Base-by-base conservation (phyloP, 768 basidiomycete species). In the Boletus pseudo-olivaceus region DNA sequence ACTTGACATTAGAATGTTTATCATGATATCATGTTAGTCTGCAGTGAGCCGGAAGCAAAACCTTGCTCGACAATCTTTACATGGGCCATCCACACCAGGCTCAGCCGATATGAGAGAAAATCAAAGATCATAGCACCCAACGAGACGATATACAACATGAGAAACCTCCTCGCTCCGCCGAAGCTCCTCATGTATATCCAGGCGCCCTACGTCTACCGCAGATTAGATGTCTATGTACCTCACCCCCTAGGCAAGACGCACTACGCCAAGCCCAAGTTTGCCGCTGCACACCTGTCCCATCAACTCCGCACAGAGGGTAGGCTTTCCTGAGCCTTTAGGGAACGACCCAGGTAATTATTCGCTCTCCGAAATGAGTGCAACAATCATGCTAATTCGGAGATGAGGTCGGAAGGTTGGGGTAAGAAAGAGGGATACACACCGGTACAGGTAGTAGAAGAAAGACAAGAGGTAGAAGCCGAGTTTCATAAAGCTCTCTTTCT, bases 401-500 rank as follows among this genome's bases (percentile, higher is more conserved):
- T 64, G 42, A 20, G 56, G 12, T 30, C 40, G 7, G 7, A 9
- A 5, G 33, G 41, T 5, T 40, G 37, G 6, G 8, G 17, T n/a
- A 37, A 32, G 47, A 33, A 15, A 43, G 37, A 14, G 48, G 1
- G 29, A 49, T 5, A 76, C 90, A 53, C 61, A 91, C 91, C 89
- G 80, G 67, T 93, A 93, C 61, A 93, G 84, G 66, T 93, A 93
- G 72, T 90, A 92, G 79, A 93, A 92, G 78, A 91, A 92, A 52
- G 90, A 92, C 53, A 93, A 78, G 59, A 93, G 83, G 70, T 93
- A 95, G 74, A 93, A 93, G 11, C 91, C 93, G 51, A 97, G 86
- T 76, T 96, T 97, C 73, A 94, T 80, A 67, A 97, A 96, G 62
- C 87, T 87, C 76, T 95, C 96, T 67, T 93, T 97, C 78, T 99